Evolutionary conservation across 495 filamentous ascomycete species (phyloP).

Genomic region (Lichina pygmaea): DNA sequence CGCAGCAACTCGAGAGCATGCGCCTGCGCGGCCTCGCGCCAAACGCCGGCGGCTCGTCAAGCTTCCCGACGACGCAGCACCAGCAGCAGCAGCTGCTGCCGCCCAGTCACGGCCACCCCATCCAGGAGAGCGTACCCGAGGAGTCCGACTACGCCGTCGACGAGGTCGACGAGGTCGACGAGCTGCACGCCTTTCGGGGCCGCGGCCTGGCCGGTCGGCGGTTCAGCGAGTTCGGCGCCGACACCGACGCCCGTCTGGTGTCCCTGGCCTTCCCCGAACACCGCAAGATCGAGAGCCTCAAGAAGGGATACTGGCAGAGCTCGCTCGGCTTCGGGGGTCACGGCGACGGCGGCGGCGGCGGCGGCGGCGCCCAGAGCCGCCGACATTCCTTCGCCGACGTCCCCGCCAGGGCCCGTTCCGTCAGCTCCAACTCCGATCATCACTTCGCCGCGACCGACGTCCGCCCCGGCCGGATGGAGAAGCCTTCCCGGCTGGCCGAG

Average conservation of each 20-base stretch:
- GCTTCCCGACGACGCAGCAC: neutral
- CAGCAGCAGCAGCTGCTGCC: neutral
- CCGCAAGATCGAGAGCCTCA: slow-evolving; percentile 47
- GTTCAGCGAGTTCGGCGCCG: slow-evolving; percentile 33
- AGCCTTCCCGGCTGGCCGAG: neutral
- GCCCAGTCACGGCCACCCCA: slow-evolving; percentile 16
- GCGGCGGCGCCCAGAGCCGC: slow-evolving; percentile 48
- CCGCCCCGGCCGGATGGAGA: neutral
- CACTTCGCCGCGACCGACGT: neutral
- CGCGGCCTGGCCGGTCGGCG: slow-evolving; percentile 22
- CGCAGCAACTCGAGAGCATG: neutral
- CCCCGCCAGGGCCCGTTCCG: slow-evolving; percentile 38
- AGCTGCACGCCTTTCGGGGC: slow-evolving; percentile 20
- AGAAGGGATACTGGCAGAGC: slow-evolving; percentile 71
- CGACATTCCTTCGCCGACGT: slow-evolving; percentile 94
- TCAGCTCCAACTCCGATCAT: slow-evolving; percentile 19
- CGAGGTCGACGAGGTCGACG: slow-evolving; percentile 36
- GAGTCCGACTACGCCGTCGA: slow-evolving; percentile 45
- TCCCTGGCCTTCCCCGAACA: slow-evolving; percentile 35
- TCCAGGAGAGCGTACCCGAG: slow-evolving; percentile 38
- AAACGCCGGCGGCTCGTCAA: neutral
- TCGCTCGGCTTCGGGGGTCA: slow-evolving; percentile 53
- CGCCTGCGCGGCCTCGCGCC: too few species aligned
- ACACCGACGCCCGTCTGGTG: slow-evolving; percentile 23
- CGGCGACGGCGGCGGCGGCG: slow-evolving; percentile 29